Conservation (phyloP, 2,329 filamentous ascomycete species). For the Tolypocladium ophioglossoides region DNA sequence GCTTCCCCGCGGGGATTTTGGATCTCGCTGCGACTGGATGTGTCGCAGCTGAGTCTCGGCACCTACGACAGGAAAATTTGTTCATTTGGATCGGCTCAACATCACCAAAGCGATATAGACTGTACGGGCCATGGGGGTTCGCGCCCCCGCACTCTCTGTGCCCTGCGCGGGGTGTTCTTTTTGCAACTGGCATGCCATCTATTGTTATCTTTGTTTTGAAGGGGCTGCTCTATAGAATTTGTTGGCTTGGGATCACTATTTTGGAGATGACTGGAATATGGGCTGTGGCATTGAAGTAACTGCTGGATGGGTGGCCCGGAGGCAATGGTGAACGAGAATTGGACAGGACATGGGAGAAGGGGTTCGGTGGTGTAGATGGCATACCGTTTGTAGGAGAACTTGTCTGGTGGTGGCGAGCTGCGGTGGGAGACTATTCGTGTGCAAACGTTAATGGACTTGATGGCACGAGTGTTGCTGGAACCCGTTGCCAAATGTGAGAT, state of each 20-base stretch:
- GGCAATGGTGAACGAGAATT: neutral
- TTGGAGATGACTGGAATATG: neutral
- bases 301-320: neutral
- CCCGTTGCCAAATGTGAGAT: neutral
- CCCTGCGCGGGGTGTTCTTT: conserved; percentile 19
- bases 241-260: neutral
- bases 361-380: conserved; percentile 3
- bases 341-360: neutral
- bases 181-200: conserved; percentile 18
- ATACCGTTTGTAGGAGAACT: conserved; percentile 1
- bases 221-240: neutral
- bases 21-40: neutral
- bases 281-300: neutral
- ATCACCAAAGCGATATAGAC: conserved; percentile 23
- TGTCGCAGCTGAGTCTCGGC: conserved; percentile 6
- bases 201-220: conserved; percentile 2
- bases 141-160: conserved; percentile 12
- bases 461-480: neutral
- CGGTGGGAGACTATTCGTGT: neutral
- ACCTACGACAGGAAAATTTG: conserved; percentile 11
- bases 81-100: conserved; percentile 10
- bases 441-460: neutral
- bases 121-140: conserved; percentile 26
- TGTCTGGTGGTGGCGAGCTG: neutral
- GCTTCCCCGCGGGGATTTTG: neutral